phyloP scores from a whole-genome alignment of 257 asterid species.

The Schizonepeta tenuifolia region DNA sequence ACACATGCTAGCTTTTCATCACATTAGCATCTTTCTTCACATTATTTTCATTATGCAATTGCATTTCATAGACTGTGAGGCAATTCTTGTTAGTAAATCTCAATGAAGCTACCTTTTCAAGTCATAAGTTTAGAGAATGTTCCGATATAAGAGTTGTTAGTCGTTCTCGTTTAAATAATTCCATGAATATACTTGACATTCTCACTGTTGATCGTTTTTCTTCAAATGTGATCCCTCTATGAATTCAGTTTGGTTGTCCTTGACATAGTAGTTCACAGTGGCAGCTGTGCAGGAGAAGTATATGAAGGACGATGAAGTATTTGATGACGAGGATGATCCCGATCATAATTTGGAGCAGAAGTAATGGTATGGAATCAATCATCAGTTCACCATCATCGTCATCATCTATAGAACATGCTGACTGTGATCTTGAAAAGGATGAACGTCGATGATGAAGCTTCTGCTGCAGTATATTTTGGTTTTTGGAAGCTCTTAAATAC shows the following conservation, averaged over 20 bases:
- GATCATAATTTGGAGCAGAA: conserved; percentile 31
- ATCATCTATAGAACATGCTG: background rate
- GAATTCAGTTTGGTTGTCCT: conserved; percentile 43
- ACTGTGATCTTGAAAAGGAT: background rate
- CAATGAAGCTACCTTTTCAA: background rate
- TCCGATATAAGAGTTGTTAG: background rate
- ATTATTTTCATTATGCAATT: background rate
- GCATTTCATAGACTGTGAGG: background rate
- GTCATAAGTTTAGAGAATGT: background rate
- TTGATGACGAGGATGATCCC: conserved; percentile 37
- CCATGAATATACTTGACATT: background rate
- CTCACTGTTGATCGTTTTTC: background rate
- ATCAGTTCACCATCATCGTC: background rate
- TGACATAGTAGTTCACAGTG: conserved; percentile 69
- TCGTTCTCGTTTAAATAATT: background rate
- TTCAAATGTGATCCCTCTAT: background rate
- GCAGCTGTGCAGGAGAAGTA: conserved; percentile 99
- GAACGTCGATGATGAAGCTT: background rate
- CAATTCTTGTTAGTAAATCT: background rate
- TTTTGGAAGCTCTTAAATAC: background rate
- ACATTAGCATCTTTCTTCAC: background rate
- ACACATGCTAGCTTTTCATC: background rate
- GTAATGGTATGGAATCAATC: background rate
- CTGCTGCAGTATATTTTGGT: background rate
- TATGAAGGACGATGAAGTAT: conserved; percentile 74